These are phyloP conservation scores for Chaetothyriales sp. DNA, from an alignment of 2,329 filamentous ascomycete genomes.

Conservation along the genomic window DNA sequence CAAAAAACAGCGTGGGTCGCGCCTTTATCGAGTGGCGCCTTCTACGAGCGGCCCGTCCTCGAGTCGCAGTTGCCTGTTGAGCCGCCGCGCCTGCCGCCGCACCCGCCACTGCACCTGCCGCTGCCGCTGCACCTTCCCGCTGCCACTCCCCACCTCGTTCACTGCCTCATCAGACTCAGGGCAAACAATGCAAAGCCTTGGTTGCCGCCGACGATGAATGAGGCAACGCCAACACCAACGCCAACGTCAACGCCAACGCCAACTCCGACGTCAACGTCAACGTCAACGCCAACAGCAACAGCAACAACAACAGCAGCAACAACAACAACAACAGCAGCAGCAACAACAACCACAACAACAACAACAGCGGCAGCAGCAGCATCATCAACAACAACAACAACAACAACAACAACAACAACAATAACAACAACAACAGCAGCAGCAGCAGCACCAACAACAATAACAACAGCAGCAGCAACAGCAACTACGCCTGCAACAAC, in stretches of 20 bases:
- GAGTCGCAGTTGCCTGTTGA: background rate
- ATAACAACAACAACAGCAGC: background rate
- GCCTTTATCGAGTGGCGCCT: background rate
- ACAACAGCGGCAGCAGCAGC: background rate
- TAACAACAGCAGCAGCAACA: too few species aligned
- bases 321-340: background rate
- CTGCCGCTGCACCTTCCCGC: background rate
- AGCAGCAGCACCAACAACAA: background rate
- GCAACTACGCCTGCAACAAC: constrained; percentile 33
- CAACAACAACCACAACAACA: background rate
- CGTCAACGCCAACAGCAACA: too few species aligned
- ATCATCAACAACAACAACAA: background rate
- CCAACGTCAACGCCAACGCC: background rate
- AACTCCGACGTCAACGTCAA: too few species aligned
- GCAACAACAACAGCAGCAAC: background rate
- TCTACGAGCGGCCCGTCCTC: background rate
- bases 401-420: background rate
- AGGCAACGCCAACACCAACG: background rate
- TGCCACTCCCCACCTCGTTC: background rate
- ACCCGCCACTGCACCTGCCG: too few species aligned
- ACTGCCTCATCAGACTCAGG: background rate
- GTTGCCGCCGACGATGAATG: background rate
- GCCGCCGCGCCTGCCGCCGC: background rate
- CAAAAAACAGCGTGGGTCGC: background rate
- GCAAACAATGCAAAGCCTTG: background rate